phyloP scores from a whole-genome alignment of 139 green algal species.

The Coelastrella sp. region DNA sequence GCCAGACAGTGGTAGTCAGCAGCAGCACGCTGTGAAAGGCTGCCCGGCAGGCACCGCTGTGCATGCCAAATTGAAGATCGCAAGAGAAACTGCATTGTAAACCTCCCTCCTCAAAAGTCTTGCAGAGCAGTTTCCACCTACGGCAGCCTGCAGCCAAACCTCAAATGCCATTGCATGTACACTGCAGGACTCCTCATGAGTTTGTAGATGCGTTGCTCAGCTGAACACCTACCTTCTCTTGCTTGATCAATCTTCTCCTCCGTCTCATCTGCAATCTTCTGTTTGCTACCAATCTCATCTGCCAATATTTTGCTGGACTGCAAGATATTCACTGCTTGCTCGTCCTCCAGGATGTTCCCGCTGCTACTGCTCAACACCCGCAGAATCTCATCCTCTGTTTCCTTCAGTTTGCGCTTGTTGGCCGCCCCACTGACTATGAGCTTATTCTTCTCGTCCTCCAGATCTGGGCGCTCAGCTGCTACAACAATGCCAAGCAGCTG shows the following conservation, averaged over 20 bases:
- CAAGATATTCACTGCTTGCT: slow-evolving; percentile 83
- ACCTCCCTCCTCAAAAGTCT: no score
- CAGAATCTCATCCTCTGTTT: slow-evolving; percentile 92
- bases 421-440: slow-evolving; percentile 83
- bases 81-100: no score
- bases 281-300: slow-evolving; percentile 83
- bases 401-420: slow-evolving; percentile 85
- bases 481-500: slow-evolving; percentile 79
- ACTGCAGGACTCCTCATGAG: no score
- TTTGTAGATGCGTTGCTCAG: not conserved
- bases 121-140: no score
- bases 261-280: slow-evolving; percentile 83
- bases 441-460: slow-evolving; percentile 87
- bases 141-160: no score
- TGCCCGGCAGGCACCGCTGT: no score
- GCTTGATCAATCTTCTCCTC: slow-evolving; percentile 86
- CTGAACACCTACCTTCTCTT: slow-evolving; percentile 3
- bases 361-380: slow-evolving; percentile 75
- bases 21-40: no score
- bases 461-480: slow-evolving; percentile 80
- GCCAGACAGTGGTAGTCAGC: no score
- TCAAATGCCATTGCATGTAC: no score
- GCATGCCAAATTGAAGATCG: no score
- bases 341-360: slow-evolving; percentile 89
- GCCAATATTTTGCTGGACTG: slow-evolving; percentile 75